Evolutionary conservation across 805 yeast species (phyloP).

Genomic region (Candida khao-thaluensis): DNA sequence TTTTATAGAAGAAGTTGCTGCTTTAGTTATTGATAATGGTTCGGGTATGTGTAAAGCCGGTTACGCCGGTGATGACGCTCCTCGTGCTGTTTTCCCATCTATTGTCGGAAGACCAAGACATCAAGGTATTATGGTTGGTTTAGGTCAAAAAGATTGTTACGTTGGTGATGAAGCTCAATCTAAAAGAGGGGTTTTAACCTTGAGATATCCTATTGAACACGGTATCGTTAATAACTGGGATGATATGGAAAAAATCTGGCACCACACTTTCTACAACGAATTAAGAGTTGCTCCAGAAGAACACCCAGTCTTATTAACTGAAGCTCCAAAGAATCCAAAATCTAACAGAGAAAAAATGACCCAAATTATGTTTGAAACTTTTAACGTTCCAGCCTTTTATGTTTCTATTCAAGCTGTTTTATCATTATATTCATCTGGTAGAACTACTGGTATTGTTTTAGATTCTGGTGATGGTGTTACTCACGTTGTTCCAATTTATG

Average conservation of each 20-base stretch:
- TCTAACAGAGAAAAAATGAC: constrained; percentile 99
- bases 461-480: constrained; percentile 99
- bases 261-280: constrained; percentile 99
- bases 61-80: constrained; percentile 99
- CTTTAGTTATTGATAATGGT: constrained; percentile 96
- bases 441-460: constrained; percentile 99
- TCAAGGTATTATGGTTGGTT: constrained; percentile 99
- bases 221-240: constrained; percentile 99
- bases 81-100: constrained; percentile 99
- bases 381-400: constrained; percentile 99
- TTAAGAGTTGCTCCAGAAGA: constrained; percentile 99
- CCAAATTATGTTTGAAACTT: constrained; percentile 98
- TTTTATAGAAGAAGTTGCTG: constrained; percentile 46
- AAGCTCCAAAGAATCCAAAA: constrained; percentile 99
- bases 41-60: constrained; percentile 99
- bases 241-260: constrained; percentile 99
- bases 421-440: constrained; percentile 98
- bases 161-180: constrained; percentile 99
- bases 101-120: constrained; percentile 99
- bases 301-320: constrained; percentile 98
- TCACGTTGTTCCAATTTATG: constrained; percentile 99
- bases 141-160: constrained; percentile 99
- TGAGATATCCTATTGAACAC: constrained; percentile 99
- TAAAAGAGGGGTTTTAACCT: constrained; percentile 98
- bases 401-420: constrained; percentile 98